These are phyloP conservation scores for Nicotiana obtusifolia DNA, from an alignment of 257 asterid genomes.

Conservation along the genomic window DNA sequence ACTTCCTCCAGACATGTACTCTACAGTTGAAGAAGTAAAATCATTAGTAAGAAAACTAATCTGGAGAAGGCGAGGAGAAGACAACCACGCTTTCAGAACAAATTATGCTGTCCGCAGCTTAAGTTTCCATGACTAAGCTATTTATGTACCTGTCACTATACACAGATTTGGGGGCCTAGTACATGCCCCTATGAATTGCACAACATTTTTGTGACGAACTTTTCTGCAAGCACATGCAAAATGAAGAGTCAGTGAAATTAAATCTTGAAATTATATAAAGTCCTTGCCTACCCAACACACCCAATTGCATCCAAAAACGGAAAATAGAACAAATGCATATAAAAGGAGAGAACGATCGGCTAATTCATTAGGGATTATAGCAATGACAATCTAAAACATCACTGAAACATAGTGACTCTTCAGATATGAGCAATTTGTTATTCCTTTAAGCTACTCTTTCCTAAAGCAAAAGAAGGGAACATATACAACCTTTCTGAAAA, in stretches of 20 bases:
- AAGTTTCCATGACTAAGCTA: neutral
- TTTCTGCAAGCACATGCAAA: slow-evolving; percentile 57
- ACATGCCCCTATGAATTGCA: slow-evolving; percentile 97
- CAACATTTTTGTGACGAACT: slow-evolving; percentile 96
- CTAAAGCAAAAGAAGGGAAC: neutral
- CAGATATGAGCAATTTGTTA: neutral
- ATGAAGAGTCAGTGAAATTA: neutral
- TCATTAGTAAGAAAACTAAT: neutral
- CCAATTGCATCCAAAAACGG: neutral
- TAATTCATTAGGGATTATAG: neutral
- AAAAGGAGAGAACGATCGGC: neutral
- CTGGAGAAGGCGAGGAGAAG: neutral
- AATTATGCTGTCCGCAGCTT: neutral
- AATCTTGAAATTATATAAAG: neutral
- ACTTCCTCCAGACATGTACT: slow-evolving; percentile 96
- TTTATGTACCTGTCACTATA: slow-evolving; percentile 75
- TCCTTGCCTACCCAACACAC: neutral
- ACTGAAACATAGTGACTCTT: neutral
- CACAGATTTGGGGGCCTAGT: slow-evolving; percentile 88
- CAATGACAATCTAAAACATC: neutral
- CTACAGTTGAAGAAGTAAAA: slow-evolving; percentile 27
- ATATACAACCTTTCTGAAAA: neutral
- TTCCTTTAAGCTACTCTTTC: neutral
- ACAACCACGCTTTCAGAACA: neutral
- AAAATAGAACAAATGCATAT: neutral